A percentile compares a stretch with the other conserved stretches of the same genome.
phyloP scores from a whole-genome alignment of 345 rosid genomes.

The Trapa incisa region DNA sequence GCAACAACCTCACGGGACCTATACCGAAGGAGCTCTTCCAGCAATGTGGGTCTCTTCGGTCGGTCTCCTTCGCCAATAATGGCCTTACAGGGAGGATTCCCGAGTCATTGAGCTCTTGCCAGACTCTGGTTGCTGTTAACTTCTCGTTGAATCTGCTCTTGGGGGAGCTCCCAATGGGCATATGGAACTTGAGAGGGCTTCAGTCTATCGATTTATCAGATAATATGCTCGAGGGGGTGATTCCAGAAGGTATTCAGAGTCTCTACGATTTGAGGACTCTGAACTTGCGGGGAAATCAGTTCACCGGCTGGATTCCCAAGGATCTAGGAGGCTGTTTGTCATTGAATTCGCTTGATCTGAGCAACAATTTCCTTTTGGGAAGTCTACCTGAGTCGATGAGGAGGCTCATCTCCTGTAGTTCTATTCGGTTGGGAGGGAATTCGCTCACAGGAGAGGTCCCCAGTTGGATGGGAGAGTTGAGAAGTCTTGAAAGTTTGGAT shows the following conservation, averaged over 20 bases:
- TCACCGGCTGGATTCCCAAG: conserved; percentile 48
- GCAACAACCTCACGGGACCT: conserved; percentile 51
- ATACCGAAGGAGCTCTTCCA: conserved; percentile 55
- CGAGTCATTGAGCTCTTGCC: conserved; percentile 48
- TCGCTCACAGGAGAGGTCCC: conserved; percentile 50
- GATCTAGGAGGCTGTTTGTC: conserved; percentile 54
- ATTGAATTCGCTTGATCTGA: conserved; percentile 45
- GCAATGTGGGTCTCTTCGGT: conserved; percentile 67
- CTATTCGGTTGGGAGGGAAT: conserved; percentile 44
- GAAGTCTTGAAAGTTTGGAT: conserved; percentile 53
- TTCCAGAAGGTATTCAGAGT: conserved; percentile 43
- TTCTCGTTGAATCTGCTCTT: conserved; percentile 64
- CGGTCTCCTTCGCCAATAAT: conserved; percentile 59
- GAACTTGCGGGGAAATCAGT: conserved; percentile 40
- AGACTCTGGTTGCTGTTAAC: conserved; percentile 36
- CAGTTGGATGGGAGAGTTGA: conserved; percentile 59
- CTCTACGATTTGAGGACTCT: conserved; percentile 44
- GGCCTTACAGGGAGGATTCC: conserved; percentile 58
- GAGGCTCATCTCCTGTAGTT: conserved; percentile 32
- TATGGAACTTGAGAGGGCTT: conserved; percentile 54
- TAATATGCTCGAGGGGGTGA: conserved; percentile 51
- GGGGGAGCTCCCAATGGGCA: conserved; percentile 43
- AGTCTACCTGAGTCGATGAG: conserved; percentile 55
- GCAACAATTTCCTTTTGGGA: conserved; percentile 58
- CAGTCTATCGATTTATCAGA: conserved; percentile 55